A percentile compares a stretch with the other conserved stretches of the same genome.
Conservation (phyloP, 345 rosid genomes). For the Citrus maxima region DNA sequence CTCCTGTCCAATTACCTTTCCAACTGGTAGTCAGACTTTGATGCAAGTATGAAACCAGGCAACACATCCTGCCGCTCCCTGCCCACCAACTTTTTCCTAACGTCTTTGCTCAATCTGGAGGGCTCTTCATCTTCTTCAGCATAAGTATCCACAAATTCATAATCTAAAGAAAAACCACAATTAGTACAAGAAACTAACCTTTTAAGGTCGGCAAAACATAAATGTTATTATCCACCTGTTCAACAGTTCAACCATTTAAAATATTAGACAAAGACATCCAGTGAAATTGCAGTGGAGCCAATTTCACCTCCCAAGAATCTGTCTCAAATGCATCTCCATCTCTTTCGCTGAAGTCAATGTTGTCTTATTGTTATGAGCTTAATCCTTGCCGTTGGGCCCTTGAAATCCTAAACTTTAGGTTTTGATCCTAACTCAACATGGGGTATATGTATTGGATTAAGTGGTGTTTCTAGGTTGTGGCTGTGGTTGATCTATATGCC, state of each 20-base stretch:
- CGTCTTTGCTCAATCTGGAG: conserved; percentile 42
- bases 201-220: background rate
- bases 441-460: background rate
- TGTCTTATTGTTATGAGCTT: background rate
- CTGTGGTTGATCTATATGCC: background rate
- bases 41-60: conserved; percentile 71
- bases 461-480: background rate
- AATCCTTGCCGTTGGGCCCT: background rate
- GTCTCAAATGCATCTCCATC: background rate
- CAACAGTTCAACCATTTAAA: background rate
- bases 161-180: conserved; percentile 42
- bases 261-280: background rate
- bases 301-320: background rate
- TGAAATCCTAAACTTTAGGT: background rate
- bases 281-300: background rate
- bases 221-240: background rate
- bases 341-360: background rate
- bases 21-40: conserved; percentile 54
- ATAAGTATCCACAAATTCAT: conserved; percentile 60
- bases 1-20: conserved; percentile 57
- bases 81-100: conserved; percentile 48
- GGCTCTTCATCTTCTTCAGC: conserved; percentile 82
- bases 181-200: background rate
- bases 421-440: background rate
- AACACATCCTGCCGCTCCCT: conserved; percentile 61